Evolutionary conservation across 257 asterid species (phyloP).

Genomic region (Solanum chilense): DNA sequence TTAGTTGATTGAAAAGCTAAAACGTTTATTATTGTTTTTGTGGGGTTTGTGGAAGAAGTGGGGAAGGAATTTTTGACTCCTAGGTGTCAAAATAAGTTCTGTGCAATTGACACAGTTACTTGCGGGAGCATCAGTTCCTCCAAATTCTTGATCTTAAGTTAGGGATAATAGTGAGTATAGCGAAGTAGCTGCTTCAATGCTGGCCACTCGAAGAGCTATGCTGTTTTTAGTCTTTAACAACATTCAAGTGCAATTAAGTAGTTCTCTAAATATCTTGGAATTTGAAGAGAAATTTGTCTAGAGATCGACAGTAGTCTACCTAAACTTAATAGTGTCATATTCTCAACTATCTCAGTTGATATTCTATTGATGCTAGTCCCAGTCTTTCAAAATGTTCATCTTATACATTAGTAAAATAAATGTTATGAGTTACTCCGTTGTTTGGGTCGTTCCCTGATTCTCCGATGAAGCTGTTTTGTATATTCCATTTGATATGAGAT

Average conservation of each 20-base stretch:
- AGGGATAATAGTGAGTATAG: background rate
- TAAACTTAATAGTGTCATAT: background rate
- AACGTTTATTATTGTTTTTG: background rate
- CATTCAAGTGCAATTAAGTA: background rate
- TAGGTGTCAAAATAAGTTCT: background rate
- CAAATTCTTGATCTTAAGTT: background rate
- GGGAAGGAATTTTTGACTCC: background rate
- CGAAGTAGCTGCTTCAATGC: background rate
- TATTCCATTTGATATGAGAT: background rate
- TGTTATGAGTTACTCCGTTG: background rate
- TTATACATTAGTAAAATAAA: background rate
- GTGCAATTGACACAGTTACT: background rate
- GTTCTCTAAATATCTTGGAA: background rate
- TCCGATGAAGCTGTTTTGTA: background rate
- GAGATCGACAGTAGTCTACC: background rate
- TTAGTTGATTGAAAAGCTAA: background rate
- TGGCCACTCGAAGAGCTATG: background rate
- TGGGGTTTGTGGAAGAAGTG: background rate
- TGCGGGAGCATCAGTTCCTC: background rate
- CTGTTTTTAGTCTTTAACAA: background rate
- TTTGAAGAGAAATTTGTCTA: background rate
- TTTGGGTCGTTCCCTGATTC: background rate
- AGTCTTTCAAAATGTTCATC: background rate
- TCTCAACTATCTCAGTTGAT: background rate
- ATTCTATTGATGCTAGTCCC: background rate